Evolutionary conservation across 768 basidiomycete species (phyloP).

Genomic region (Artomyces pyxidatus): DNA sequence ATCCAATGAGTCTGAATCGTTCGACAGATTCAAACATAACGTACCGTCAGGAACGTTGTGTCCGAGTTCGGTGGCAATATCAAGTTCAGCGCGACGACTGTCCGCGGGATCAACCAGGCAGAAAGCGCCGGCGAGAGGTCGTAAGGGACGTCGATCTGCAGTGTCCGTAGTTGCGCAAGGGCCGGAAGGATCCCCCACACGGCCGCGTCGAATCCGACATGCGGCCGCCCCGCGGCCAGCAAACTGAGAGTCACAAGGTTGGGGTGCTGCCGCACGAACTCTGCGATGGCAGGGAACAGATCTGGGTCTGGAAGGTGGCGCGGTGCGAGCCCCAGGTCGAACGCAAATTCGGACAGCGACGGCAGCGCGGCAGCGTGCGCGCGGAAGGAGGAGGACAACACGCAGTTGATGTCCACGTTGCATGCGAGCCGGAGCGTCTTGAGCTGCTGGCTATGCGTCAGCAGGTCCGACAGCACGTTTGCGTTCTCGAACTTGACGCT

Average conservation of each 20-base stretch:
- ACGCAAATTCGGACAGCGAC: conserved; percentile 57
- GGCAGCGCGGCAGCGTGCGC: conserved; percentile 28
- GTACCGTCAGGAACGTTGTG: conserved; percentile 26
- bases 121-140: conserved; percentile 60
- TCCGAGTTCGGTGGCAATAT: conserved; percentile 27
- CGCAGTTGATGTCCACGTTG: conserved; percentile 36
- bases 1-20: conserved; percentile 33
- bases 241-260: conserved; percentile 46
- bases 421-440: conserved; percentile 52
- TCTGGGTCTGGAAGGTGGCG: conserved; percentile 40
- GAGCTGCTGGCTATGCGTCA: conserved; percentile 55
- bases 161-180: conserved; percentile 39
- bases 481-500: conserved; percentile 41
- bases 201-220: conserved; percentile 59
- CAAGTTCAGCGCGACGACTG: conserved; percentile 38
- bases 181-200: conserved; percentile 66
- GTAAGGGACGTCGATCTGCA: conserved; percentile 55
- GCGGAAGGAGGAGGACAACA: conserved; percentile 37
- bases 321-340: conserved; percentile 26
- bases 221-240: conserved; percentile 28
- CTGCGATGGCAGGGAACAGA: conserved; percentile 60
- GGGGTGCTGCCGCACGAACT: conserved; percentile 51
- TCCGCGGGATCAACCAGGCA: conserved; percentile 54
- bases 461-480: conserved; percentile 49
- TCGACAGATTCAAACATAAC: conserved; percentile 17